Percentiles rank a stretch among this genome's conserved stretches.
Evolutionary conservation across 805 yeast genomes (phyloP).

Genomic region (Starmera amethionina): DNA sequence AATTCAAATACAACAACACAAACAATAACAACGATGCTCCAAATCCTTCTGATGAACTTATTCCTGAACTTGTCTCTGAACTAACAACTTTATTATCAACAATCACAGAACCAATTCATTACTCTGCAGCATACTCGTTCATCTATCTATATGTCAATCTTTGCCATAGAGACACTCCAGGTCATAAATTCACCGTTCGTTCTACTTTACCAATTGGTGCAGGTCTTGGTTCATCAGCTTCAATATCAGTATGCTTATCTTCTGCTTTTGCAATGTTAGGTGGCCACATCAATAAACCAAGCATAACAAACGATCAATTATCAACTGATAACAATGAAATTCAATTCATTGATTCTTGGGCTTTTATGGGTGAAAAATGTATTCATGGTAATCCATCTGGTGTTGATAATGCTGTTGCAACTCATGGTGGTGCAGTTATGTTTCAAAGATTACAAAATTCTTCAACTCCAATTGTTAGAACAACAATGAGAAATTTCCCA

Average conservation of each 20-base stretch:
- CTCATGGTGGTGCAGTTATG: constrained; percentile 92
- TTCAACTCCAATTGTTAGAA: constrained; percentile 52
- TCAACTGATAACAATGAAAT: constrained; percentile 32
- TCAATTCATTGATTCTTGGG: constrained; percentile 71
- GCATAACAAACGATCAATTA: constrained; percentile 24
- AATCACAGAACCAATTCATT: constrained; percentile 49
- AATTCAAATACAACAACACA: constrained; percentile 8
- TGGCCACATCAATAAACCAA: constrained; percentile 30
- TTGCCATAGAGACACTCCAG: constrained; percentile 36
- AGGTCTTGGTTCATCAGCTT: constrained; percentile 91
- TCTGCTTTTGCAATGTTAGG: constrained; percentile 62
- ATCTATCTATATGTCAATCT: constrained; percentile 63
- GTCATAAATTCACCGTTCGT: constrained; percentile 54
- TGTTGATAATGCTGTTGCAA: constrained; percentile 92
- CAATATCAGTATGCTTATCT: constrained; percentile 76
- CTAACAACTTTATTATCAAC: constrained; percentile 34
- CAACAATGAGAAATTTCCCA: constrained; percentile 66
- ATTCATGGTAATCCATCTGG: constrained; percentile 97
- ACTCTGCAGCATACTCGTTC: constrained; percentile 75
- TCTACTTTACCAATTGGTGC: constrained; percentile 94
- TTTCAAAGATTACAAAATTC: constrained; percentile 49
- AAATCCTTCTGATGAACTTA: constrained; percentile 41
- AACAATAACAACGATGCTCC: constrained; percentile 8
- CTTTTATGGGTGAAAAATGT: constrained; percentile 89
- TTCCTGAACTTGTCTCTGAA: constrained; percentile 45